These are phyloP conservation scores for Sphaerulina vaccinii DNA, from an alignment of 2,329 filamentous ascomycete species.

Conservation along the genomic window DNA sequence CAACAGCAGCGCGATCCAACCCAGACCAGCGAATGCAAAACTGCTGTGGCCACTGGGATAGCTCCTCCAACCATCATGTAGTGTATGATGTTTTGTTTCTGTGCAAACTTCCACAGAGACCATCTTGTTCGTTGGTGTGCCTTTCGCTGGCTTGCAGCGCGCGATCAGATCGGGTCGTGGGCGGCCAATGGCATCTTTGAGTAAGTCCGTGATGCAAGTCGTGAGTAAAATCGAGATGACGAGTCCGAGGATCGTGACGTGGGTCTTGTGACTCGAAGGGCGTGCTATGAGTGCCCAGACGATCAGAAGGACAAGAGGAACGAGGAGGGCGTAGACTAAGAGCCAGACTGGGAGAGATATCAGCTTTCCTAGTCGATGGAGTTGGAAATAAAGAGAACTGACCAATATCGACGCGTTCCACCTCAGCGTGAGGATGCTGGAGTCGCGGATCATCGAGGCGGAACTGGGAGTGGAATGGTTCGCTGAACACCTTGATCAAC, in stretches of 20 bases:
- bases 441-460: conserved; percentile 80
- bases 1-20: conserved; percentile 59
- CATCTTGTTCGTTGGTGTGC: conserved; percentile 55
- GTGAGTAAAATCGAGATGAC: conserved; percentile 71
- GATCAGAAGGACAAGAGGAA: conserved; percentile 68
- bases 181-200: conserved; percentile 84
- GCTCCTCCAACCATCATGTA: conserved; percentile 81
- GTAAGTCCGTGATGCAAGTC: conserved; percentile 78
- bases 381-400: conserved; percentile 39
- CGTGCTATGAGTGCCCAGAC: conserved; percentile 63
- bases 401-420: conserved; percentile 80
- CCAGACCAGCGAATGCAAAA: conserved; percentile 75
- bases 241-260: conserved; percentile 81
- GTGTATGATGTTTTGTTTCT: conserved; percentile 62
- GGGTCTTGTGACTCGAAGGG: conserved; percentile 72
- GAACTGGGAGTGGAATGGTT: conserved; percentile 94
- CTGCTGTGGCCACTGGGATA: conserved; percentile 80
- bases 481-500: conserved; percentile 62
- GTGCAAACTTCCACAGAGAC: conserved; percentile 71
- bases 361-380: background rate
- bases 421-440: conserved; percentile 78
- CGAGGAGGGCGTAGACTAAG: conserved; percentile 72
- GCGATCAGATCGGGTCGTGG: conserved; percentile 84
- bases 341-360: conserved; percentile 57
- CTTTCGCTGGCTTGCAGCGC: conserved; percentile 71